Evolutionary conservation across 164 flowering plant genomes (phyloP).

Genomic region (Chimonanthus praecox): DNA sequence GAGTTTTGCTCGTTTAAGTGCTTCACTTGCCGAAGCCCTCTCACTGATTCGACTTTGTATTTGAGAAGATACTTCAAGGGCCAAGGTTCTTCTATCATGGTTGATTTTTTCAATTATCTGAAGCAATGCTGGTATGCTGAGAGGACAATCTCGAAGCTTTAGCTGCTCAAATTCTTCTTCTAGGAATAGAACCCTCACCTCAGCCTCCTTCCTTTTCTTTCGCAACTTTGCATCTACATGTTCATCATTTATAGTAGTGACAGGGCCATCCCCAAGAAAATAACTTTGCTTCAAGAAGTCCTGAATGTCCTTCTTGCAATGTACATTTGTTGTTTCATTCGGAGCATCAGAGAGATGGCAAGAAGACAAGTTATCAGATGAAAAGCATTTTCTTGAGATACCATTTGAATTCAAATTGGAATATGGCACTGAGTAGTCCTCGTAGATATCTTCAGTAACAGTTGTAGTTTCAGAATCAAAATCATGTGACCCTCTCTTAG

Average conservation of each 20-base stretch:
- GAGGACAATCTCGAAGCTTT: conserved; percentile 25
- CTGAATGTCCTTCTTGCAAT: conserved; percentile 19
- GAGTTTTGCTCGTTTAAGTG: conserved; percentile 34
- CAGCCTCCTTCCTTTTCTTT: conserved; percentile 56
- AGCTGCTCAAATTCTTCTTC: conserved; percentile 60
- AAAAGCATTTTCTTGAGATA: conserved; percentile 9
- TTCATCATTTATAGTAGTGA: conserved; percentile 19
- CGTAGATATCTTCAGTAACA: conserved; percentile 67
- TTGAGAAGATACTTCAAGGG: conserved; percentile 56
- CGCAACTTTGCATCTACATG: conserved; percentile 42
- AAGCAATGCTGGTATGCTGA: conserved; percentile 38
- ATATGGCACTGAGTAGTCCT: conserved; percentile 30
- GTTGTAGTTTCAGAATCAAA: conserved; percentile 42
- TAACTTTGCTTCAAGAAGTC: conserved; percentile 16
- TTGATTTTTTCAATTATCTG: conserved; percentile 41
- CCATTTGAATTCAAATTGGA: conserved; percentile 26
- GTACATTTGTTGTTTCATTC: conserved; percentile 18
- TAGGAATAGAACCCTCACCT: conserved; percentile 46
- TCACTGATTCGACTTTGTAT: conserved; percentile 52
- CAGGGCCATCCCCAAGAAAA: conserved; percentile 18
- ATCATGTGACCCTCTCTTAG: conserved; percentile 32
- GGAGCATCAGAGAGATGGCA: conserved; percentile 18
- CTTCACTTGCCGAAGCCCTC: conserved; percentile 47
- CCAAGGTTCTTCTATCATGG: conserved; percentile 57
- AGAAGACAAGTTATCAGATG: conserved; percentile 2